These are phyloP conservation scores for Actinomortierella ambigua DNA, from an alignment of 371 early-diverging fungal species.

Conservation along the genomic window DNA sequence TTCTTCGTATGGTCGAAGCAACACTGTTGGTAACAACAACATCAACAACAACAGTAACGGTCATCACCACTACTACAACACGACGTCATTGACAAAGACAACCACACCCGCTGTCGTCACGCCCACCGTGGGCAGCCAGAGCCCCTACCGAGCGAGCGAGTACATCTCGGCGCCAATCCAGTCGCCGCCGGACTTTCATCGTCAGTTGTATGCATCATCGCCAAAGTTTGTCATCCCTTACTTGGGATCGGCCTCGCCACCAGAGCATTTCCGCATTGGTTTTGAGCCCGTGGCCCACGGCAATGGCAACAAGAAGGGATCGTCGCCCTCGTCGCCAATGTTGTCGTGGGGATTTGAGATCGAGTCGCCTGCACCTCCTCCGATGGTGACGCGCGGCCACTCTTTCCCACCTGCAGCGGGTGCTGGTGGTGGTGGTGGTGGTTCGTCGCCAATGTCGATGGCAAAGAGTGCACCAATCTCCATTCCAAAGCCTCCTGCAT, in stretches of 20 bases:
- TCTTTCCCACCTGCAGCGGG: no score
- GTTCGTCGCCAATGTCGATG: no score
- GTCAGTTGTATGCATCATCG: slow-evolving; percentile 29
- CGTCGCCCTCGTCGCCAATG: not conserved
- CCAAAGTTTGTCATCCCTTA: slow-evolving; percentile 30
- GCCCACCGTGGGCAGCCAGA: slow-evolving; percentile 6
- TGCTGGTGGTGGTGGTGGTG: no score
- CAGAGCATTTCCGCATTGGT: slow-evolving; percentile 28
- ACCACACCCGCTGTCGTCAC: no score
- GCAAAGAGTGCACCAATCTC: slow-evolving; percentile 15
- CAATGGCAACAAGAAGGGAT: no score
- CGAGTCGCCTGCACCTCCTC: no score
- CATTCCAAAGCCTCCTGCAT: slow-evolving; percentile 13
- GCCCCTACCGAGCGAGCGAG: slow-evolving; percentile 34
- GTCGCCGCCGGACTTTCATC: slow-evolving; percentile 24
- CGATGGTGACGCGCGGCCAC: no score
- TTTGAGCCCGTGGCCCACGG: slow-evolving; percentile 20
- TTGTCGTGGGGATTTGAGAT: no score
- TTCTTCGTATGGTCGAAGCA: slow-evolving; percentile 7
- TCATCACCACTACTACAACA: not conserved
- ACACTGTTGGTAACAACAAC: not conserved
- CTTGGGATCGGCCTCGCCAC: slow-evolving; percentile 26
- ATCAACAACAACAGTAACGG: not conserved
- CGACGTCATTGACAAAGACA: slow-evolving; percentile 8
- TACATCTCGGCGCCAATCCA: slow-evolving; percentile 23